phyloP scores from a whole-genome alignment of 192 early-diverging fungal species.

The Entrophospora sp. region DNA sequence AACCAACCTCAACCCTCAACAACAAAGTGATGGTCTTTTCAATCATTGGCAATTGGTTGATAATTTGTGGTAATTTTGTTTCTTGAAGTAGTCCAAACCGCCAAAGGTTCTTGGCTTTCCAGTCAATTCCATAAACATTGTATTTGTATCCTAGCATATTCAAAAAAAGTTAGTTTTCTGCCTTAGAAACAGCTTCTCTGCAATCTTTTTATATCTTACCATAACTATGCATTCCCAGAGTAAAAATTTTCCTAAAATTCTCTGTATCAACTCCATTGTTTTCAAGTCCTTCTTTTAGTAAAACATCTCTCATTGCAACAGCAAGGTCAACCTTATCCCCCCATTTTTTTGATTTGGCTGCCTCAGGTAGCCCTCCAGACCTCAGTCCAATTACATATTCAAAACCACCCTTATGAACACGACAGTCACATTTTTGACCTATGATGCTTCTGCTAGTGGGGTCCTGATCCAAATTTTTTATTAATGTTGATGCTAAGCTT shows the following conservation, averaged over 20 bases:
- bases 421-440: not conserved
- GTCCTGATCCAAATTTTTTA: not conserved
- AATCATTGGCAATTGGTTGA: not conserved
- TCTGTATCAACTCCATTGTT: not conserved
- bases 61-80: conserved; percentile 2
- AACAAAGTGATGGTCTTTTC: not conserved
- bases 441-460: conserved; percentile 16
- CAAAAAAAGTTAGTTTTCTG: no score
- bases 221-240: not conserved
- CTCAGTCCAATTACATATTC: conserved; percentile 5
- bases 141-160: conserved; percentile 21
- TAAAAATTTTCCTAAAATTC: not conserved
- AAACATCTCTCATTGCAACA: not conserved
- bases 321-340: conserved; percentile 2
- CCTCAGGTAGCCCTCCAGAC: not conserved
- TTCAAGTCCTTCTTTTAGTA: conserved; percentile 8
- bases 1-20: not conserved
- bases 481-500: not conserved
- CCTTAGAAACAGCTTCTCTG: no score
- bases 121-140: conserved; percentile 8
- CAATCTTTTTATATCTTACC: conserved; percentile 5
- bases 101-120: not conserved
- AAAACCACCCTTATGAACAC: not conserved
- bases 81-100: conserved; percentile 2
- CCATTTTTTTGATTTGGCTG: conserved; percentile 8